Evolutionary conservation across 2,329 filamentous ascomycete species (phyloP).

Genomic region (Penicillium sp.): DNA sequence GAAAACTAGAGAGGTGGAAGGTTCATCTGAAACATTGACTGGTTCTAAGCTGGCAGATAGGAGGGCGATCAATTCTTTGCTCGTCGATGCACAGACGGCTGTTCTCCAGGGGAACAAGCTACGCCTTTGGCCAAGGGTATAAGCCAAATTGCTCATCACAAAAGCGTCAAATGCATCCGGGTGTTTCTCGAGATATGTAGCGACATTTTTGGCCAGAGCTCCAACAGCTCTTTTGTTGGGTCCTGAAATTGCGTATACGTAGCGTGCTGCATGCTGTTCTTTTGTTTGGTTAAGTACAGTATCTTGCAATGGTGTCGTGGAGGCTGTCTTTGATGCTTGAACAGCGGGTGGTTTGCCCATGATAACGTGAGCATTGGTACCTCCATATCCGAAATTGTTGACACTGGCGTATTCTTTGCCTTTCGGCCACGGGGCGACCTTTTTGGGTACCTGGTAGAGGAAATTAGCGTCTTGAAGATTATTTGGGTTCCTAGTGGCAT

Average conservation of each 20-base stretch:
- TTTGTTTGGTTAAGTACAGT: not conserved
- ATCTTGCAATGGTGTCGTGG: not conserved
- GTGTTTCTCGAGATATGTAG: conserved; percentile 24
- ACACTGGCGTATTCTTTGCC: conserved; percentile 32
- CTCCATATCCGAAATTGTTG: conserved; percentile 44
- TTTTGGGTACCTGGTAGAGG: conserved; percentile 25
- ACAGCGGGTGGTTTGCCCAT: conserved; percentile 25
- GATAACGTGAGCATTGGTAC: conserved; percentile 40
- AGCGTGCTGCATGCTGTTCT: conserved; percentile 18
- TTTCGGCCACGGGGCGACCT: conserved; percentile 33
- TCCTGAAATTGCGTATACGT: conserved; percentile 24
- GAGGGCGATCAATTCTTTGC: conserved; percentile 19
- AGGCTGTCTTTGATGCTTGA: not conserved
- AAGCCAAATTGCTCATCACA: conserved; percentile 27
- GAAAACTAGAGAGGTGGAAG: conserved; percentile 39
- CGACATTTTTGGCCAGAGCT: conserved; percentile 18
- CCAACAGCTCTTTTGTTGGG: conserved; percentile 25
- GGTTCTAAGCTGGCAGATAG: conserved; percentile 20
- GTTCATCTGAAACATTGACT: conserved; percentile 23
- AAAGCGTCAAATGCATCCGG: conserved; percentile 24
- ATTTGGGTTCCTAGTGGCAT: not conserved
- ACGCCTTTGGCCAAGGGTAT: conserved; percentile 29
- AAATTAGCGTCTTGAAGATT: not conserved
- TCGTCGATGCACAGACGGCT: conserved; percentile 20
- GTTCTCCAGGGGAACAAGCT: conserved; percentile 29